Percentiles rank a stretch among this genome's conserved stretches.
Conservation (phyloP, 768 basidiomycete genomes). For the Tulasnella sp. region DNA sequence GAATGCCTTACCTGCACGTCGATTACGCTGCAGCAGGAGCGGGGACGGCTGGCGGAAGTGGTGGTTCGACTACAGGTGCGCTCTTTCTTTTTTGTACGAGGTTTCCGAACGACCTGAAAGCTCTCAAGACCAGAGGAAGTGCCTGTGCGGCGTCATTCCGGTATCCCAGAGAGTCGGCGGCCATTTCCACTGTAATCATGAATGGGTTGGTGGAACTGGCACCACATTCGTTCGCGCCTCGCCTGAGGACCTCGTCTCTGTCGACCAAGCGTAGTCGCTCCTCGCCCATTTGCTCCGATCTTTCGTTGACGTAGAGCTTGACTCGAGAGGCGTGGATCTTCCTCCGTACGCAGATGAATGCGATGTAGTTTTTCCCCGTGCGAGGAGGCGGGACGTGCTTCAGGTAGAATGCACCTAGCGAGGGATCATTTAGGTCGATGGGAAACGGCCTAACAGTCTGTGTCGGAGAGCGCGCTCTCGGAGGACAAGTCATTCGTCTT, state of each 20-base stretch:
- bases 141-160: background rate
- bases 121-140: background rate
- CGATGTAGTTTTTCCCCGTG: background rate
- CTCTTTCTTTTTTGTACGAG: too few species aligned
- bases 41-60: too few species aligned
- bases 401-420: background rate
- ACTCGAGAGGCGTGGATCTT: slow-evolving; percentile 2
- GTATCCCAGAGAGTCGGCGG: background rate
- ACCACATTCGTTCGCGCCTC: background rate
- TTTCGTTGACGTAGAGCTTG: too few species aligned
- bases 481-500: too few species aligned
- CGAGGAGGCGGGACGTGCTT: slow-evolving; percentile 16
- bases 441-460: too few species aligned
- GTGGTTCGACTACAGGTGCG: too few species aligned
- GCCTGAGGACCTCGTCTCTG: background rate
- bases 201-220: background rate
- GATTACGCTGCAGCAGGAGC: too few species aligned
- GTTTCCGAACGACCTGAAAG: background rate
- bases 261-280: background rate
- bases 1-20: too few species aligned
- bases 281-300: background rate
- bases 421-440: slow-evolving; percentile 9
- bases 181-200: slow-evolving; percentile 8
- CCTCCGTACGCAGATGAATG: slow-evolving; percentile 12
- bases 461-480: too few species aligned